phyloP scores from a whole-genome alignment of 441 rosid species.

The Euphorbia schlechtendalii region DNA sequence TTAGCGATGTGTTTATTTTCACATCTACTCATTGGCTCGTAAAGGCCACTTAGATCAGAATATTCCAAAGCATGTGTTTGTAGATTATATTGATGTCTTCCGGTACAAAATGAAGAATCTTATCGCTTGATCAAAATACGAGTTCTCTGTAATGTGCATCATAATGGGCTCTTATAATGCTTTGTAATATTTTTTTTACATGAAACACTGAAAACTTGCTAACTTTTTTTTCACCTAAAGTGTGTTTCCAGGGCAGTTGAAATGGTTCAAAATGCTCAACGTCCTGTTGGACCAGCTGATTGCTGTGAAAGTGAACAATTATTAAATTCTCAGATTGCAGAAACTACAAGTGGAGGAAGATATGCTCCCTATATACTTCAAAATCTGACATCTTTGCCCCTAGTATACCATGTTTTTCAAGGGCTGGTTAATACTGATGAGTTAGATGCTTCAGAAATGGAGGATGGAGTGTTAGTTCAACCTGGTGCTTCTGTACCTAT shows the following conservation, averaged over 20 bases:
- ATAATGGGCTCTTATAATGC: not conserved
- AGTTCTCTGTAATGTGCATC: not conserved
- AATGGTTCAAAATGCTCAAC: slow-evolving; percentile 68
- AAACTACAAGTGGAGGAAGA: too few species aligned
- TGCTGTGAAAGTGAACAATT: too few species aligned
- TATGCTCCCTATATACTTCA: too few species aligned
- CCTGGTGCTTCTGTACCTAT: too few species aligned
- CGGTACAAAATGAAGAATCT: not conserved
- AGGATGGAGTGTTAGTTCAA: too few species aligned
- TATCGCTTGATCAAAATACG: not conserved
- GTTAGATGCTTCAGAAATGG: too few species aligned
- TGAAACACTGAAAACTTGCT: not conserved
- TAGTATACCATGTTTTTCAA: too few species aligned
- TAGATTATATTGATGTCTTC: not conserved
- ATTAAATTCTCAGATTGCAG: too few species aligned
- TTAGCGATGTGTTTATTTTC: not conserved
- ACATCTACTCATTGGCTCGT: not conserved
- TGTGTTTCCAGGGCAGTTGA: slow-evolving; percentile 69
- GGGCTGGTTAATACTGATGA: too few species aligned
- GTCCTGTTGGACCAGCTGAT: slow-evolving; percentile 7
- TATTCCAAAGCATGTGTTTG: not conserved
- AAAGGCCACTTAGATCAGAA: not conserved
- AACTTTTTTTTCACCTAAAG: slow-evolving; percentile 26
- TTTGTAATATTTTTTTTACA: not conserved
- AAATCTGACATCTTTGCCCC: too few species aligned